Evolutionary conservation across 1,284 basidiomycete genomes (phyloP).

Genomic region (Psilocybe mexicana): DNA sequence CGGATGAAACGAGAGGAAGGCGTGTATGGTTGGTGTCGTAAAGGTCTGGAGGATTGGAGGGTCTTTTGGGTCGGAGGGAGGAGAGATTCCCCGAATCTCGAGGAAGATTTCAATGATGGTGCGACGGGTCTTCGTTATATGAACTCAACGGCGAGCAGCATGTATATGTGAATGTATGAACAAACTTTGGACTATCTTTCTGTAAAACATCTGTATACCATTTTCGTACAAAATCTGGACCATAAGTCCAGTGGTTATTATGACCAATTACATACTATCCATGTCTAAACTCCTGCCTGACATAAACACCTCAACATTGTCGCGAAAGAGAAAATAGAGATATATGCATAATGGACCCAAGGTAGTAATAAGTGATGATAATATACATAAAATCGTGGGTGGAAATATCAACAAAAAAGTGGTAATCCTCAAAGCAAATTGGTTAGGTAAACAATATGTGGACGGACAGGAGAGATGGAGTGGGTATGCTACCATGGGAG

Average conservation of each 20-base stretch:
- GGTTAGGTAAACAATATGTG: not conserved
- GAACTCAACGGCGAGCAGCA: slow-evolving; percentile 12
- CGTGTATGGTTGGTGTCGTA: slow-evolving; percentile 72
- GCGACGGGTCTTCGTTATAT: slow-evolving; percentile 7
- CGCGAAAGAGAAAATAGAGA: not conserved
- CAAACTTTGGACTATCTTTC: not conserved
- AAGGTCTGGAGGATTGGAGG: slow-evolving; percentile 69
- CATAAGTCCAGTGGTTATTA: not conserved
- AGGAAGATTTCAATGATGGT: slow-evolving; percentile 1
- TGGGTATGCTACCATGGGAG: not conserved
- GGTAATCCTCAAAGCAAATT: not conserved
- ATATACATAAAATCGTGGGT: slow-evolving; percentile 9
- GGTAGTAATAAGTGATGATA: slow-evolving; percentile 6
- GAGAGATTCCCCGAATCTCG: not conserved
- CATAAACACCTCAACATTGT: not conserved
- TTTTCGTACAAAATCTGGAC: not conserved
- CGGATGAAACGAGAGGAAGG: slow-evolving; percentile 57
- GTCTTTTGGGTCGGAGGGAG: slow-evolving; percentile 76
- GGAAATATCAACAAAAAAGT: not conserved
- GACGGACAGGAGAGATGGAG: not conserved
- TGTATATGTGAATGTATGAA: slow-evolving; percentile 9
- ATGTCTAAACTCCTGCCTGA: not conserved
- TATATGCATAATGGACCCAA: not conserved
- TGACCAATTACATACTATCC: too few relatives aligned
- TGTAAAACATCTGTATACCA: not conserved